These are phyloP conservation scores for Amanita pseudoporphyria DNA, from an alignment of 768 basidiomycete genomes.

Conservation along the genomic window DNA sequence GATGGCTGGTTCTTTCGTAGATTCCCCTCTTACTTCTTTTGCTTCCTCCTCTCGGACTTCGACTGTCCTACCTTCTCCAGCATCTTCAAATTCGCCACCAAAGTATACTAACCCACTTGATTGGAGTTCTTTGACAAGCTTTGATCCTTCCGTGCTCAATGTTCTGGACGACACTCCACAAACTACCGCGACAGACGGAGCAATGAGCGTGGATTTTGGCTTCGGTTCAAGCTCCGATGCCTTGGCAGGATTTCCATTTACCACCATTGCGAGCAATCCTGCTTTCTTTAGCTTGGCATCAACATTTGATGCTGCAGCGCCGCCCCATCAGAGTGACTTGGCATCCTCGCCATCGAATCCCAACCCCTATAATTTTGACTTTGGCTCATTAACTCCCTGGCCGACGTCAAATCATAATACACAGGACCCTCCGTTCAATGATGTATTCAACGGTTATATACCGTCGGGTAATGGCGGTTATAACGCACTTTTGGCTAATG, in stretches of 20 bases:
- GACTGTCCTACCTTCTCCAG: conserved; percentile 15
- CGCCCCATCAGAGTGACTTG: conserved; percentile 10
- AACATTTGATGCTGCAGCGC: conserved; percentile 35
- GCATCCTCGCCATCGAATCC: conserved; percentile 8
- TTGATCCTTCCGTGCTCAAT: conserved; percentile 60
- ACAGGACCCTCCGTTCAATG: conserved; percentile 35
- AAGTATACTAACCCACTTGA: conserved; percentile 40
- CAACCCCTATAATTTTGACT: conserved; percentile 36
- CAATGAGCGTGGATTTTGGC: conserved; percentile 53
- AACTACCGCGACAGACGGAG: conserved; percentile 42
- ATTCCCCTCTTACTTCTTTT: conserved; percentile 20
- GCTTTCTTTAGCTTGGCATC: conserved; percentile 78
- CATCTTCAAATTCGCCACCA: conserved; percentile 23
- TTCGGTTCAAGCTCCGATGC: conserved; percentile 43
- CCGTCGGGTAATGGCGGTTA: neutral
- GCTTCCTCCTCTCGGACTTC: conserved; percentile 13
- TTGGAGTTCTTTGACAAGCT: conserved; percentile 58
- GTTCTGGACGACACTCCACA: conserved; percentile 52
- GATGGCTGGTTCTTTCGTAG: conserved; percentile 14
- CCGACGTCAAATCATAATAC: conserved; percentile 18
- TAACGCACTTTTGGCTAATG: neutral
- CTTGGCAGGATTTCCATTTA: conserved; percentile 45
- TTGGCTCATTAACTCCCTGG: conserved; percentile 38
- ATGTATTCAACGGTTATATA: conserved; percentile 24
- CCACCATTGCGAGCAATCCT: conserved; percentile 77